Conservation (phyloP, 208 protist species). For the Leishmania tropica region DNA sequence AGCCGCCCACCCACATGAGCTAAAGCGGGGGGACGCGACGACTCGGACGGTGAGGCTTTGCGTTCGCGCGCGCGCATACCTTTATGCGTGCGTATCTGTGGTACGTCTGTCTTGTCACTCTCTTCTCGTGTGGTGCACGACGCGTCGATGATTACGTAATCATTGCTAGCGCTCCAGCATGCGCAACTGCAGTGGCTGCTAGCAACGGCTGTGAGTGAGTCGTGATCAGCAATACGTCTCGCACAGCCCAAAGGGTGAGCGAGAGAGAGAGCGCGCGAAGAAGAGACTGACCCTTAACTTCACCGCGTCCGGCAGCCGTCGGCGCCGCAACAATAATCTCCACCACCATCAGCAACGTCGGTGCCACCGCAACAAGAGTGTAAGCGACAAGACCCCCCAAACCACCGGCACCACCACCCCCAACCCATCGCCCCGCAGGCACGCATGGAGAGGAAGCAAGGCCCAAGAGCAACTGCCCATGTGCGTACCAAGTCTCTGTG, state of each 20-base stretch:
- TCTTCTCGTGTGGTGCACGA: neutral
- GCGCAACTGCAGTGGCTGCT: neutral
- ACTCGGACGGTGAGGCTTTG: neutral
- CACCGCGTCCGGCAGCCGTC: neutral
- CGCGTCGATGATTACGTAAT: neutral
- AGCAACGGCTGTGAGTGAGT: neutral
- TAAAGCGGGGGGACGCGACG: neutral
- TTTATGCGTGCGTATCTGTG: neutral
- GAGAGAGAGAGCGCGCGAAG: neutral
- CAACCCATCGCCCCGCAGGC: neutral
- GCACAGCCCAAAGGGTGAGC: neutral
- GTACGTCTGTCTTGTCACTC: neutral
- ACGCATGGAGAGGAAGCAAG: neutral
- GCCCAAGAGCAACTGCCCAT: neutral
- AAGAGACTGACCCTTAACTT: neutral
- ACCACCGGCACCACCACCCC: neutral
- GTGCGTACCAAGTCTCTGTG: neutral
- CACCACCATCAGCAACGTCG: neutral
- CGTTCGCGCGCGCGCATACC: neutral
- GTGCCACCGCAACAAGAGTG: neutral
- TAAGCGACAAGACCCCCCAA: neutral
- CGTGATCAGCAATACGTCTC: neutral
- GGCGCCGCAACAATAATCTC: neutral
- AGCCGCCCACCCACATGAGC: neutral
- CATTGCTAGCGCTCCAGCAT: neutral